Evolutionary conservation across 2,329 filamentous ascomycete species (phyloP).

Genomic region (Colletotrichum shisoi): DNA sequence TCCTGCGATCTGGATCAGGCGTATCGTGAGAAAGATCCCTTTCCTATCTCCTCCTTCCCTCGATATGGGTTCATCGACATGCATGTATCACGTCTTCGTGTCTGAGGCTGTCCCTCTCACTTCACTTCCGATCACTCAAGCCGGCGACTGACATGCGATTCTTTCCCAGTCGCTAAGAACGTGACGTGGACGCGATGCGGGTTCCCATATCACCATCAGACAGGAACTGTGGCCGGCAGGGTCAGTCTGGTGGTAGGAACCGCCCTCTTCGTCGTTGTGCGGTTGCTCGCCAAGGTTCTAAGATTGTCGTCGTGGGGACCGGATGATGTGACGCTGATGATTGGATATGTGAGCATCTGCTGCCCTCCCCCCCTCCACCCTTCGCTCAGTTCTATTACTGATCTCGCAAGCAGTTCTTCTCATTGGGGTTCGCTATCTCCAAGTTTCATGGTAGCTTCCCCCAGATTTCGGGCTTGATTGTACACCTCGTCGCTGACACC

Average conservation of each 20-base stretch:
- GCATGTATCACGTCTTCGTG: no score
- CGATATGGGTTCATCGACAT: not conserved
- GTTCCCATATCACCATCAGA: conserved; percentile 13
- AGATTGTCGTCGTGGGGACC: conserved; percentile 28
- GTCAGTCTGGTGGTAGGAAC: conserved; percentile 10
- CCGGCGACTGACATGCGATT: not conserved
- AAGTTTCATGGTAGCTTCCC: conserved; percentile 19
- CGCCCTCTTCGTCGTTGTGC: conserved; percentile 16
- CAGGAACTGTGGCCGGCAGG: not conserved
- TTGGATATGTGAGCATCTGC: conserved; percentile 23
- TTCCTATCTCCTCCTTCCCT: not conserved
- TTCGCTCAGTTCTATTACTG: not conserved
- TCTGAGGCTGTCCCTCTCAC: not conserved
- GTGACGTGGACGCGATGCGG: conserved; percentile 26
- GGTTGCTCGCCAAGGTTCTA: conserved; percentile 15
- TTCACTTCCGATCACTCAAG: not conserved
- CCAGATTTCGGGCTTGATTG: no score
- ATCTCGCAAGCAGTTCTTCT: not conserved
- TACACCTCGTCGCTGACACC: not conserved
- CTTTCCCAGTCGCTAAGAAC: conserved; percentile 23
- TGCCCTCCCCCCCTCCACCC: no score
- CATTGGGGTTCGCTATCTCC: conserved; percentile 23
- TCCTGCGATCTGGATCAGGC: conserved; percentile 15
- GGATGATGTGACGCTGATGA: conserved; percentile 20
- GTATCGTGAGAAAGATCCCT: conserved; percentile 6